Conservation (phyloP, 2,329 filamentous ascomycete species). For the Ophiognomonia clavigignenti-juglandacearum region DNA sequence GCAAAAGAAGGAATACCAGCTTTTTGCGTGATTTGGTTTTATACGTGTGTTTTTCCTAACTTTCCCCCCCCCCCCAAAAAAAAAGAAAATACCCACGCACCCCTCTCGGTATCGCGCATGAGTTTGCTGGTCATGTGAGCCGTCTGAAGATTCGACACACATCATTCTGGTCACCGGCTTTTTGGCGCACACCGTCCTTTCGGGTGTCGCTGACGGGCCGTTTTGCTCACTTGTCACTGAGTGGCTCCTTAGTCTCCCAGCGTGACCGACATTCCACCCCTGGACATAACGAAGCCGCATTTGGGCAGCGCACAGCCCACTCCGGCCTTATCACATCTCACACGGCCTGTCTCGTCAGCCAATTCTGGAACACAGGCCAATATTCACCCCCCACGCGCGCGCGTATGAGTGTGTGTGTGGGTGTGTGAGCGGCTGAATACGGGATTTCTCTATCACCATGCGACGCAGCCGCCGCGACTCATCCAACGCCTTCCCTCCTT, state of each 20-base stretch:
- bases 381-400: background rate
- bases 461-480: conserved; percentile 1
- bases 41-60: background rate
- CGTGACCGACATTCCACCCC: too few relatives aligned
- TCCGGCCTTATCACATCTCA: conserved; percentile 7
- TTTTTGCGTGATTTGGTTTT: background rate
- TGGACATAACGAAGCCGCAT: too few relatives aligned
- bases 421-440: background rate
- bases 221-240: conserved; percentile 2
- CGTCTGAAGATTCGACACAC: background rate
- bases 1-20: background rate
- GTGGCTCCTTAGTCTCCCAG: conserved; percentile 9
- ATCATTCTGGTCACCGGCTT: background rate
- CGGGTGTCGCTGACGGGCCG: background rate
- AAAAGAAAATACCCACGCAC: background rate
- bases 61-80: conserved; percentile 1
- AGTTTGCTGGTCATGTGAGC: conserved; percentile 10
- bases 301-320: too few relatives aligned
- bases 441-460: background rate
- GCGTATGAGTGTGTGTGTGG: too few relatives aligned
- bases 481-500: conserved; percentile 1
- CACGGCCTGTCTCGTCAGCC: background rate
- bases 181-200: background rate
- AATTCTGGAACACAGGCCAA: background rate
- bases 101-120: conserved; percentile 6